Evolutionary conservation across 345 rosid genomes (phyloP).

Genomic region (Rhizophora mangle): DNA sequence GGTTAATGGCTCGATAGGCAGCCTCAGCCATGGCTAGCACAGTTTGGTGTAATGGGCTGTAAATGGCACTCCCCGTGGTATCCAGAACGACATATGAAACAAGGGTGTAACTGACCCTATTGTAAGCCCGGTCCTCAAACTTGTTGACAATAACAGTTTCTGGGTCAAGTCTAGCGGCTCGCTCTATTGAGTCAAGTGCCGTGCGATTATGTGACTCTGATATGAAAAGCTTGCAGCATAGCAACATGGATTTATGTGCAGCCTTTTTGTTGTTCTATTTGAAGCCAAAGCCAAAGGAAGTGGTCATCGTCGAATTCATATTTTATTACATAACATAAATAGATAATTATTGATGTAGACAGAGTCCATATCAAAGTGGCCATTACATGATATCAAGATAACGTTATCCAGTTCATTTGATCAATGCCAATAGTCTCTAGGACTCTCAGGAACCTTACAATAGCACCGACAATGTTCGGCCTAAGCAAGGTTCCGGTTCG

Average conservation of each 20-base stretch:
- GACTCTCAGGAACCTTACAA: too few relatives aligned
- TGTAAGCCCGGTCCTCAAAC: conserved; percentile 53
- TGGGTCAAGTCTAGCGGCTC: conserved; percentile 34
- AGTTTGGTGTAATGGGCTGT: conserved; percentile 54
- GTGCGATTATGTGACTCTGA: conserved; percentile 51
- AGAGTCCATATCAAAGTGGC: too few relatives aligned
- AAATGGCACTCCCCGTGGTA: conserved; percentile 39
- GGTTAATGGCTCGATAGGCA: conserved; percentile 43
- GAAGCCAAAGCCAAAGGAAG: background rate
- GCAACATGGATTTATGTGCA: conserved; percentile 32
- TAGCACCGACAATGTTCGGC: too few relatives aligned
- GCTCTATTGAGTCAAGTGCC: conserved; percentile 46
- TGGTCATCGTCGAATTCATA: too few relatives aligned
- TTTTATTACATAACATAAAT: too few relatives aligned
- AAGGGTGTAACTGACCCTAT: conserved; percentile 47
- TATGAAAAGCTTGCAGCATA: conserved; percentile 59
- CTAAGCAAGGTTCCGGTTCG: too few relatives aligned
- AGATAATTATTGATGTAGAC: too few relatives aligned
- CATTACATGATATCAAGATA: too few relatives aligned
- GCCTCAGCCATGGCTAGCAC: conserved; percentile 53
- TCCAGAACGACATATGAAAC: conserved; percentile 51
- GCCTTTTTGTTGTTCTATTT: conserved; percentile 26
- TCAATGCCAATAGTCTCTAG: too few relatives aligned
- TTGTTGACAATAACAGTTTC: conserved; percentile 47
- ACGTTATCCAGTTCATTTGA: too few relatives aligned